Conservation (phyloP, 208 protist species). For the Phytomonas sp. region DNA sequence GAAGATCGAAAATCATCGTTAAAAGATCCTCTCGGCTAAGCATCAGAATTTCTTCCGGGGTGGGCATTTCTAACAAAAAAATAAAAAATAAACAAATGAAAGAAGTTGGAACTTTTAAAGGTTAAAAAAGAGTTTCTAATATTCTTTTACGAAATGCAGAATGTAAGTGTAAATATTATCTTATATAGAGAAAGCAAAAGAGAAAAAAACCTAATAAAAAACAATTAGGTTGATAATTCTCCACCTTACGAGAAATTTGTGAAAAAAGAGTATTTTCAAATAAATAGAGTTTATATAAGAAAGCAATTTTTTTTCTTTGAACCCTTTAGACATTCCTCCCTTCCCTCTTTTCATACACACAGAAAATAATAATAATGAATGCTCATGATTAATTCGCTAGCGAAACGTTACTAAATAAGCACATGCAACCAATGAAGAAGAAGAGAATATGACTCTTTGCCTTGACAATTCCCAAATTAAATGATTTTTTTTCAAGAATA, state of each 20-base stretch:
- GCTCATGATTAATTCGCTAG: too few relatives aligned
- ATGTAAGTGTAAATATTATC: background rate
- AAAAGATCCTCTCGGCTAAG: conserved; percentile 56
- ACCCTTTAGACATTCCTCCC: background rate
- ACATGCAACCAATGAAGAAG: too few relatives aligned
- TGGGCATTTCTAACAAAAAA: background rate
- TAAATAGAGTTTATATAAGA: background rate
- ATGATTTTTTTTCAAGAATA: too few relatives aligned
- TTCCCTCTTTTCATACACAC: background rate
- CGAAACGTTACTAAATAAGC: too few relatives aligned
- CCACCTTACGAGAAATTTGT: too few relatives aligned
- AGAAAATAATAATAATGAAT: too few relatives aligned
- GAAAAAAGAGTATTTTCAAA: background rate
- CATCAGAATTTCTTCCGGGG: conserved; percentile 10
- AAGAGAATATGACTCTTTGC: too few relatives aligned
- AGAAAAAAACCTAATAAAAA: conserved; percentile 9
- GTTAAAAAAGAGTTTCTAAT: background rate
- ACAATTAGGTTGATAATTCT: background rate
- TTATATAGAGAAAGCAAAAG: conserved; percentile 9
- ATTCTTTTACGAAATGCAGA: conserved; percentile 8
- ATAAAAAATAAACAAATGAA: conserved; percentile 3
- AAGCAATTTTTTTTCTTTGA: background rate
- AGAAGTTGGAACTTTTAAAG: background rate
- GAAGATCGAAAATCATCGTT: conserved; percentile 42
- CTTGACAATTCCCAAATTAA: too few relatives aligned